Conservation (phyloP, 2,329 filamentous ascomycete genomes). For the Penicillium paneum region DNA sequence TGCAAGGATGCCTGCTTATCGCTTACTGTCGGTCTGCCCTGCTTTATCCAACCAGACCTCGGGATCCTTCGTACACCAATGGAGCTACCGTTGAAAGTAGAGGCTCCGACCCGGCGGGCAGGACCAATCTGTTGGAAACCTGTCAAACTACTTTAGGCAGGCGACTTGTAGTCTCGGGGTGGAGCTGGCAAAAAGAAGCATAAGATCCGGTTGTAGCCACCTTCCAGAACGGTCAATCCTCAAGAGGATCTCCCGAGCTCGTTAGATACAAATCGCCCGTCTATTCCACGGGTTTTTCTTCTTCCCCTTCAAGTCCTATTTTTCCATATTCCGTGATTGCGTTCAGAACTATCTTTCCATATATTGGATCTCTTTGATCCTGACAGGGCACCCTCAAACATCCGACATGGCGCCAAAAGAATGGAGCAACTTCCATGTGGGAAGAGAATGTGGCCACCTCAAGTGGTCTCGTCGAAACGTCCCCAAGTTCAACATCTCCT, state of each 20-base stretch:
- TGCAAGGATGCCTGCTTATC: constrained; percentile 13
- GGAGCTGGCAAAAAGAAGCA: constrained; percentile 24
- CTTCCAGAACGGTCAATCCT: constrained; percentile 25
- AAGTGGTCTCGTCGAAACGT: constrained; percentile 50
- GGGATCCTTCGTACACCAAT: constrained; percentile 3
- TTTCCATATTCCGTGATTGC: not conserved
- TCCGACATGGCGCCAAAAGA: constrained; percentile 13
- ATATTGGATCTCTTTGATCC: constrained; percentile 6
- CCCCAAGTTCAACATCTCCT: constrained; percentile 48
- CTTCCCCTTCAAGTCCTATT: not conserved
- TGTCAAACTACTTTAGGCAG: constrained; percentile 25
- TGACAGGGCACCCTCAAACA: constrained; percentile 9
- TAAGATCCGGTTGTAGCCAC: constrained; percentile 22
- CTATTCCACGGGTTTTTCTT: constrained; percentile 1
- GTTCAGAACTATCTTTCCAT: not conserved
- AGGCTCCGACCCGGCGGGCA: constrained; percentile 5
- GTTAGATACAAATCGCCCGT: constrained; percentile 9
- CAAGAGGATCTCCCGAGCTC: constrained; percentile 16
- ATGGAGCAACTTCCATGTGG: constrained; percentile 33
- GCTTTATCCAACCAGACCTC: constrained; percentile 10
- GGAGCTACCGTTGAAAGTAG: not conserved
- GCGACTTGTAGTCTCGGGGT: constrained; percentile 16
- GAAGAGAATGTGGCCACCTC: constrained; percentile 41
- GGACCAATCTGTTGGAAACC: constrained; percentile 12
- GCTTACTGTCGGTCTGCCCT: not conserved